Evolutionary conservation across 1,139 yeast species (phyloP).

Genomic region (Saccharomyces hybrid): DNA sequence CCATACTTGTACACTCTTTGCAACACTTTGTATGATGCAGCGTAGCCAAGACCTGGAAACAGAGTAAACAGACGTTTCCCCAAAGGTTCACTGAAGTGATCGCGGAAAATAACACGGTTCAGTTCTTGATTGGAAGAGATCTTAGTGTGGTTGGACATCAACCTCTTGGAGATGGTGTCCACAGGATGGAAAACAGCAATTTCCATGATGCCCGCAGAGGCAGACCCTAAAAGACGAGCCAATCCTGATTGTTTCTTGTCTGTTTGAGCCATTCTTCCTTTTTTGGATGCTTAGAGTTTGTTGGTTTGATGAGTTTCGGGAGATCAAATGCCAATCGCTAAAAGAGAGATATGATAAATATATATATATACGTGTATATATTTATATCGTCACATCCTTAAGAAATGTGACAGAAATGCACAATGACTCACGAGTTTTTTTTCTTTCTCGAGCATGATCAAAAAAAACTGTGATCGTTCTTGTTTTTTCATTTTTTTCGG

Average conservation of each 20-base stretch:
- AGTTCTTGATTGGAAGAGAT: conserved; percentile 57
- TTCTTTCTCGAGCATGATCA: not conserved
- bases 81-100: conserved; percentile 64
- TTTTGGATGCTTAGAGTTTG: not conserved
- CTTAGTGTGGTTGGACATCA: conserved; percentile 87
- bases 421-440: not conserved
- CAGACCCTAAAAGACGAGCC: conserved; percentile 93
- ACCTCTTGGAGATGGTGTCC: conserved; percentile 93
- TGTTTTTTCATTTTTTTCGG: not conserved
- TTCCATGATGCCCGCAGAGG: conserved; percentile 95
- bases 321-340: not conserved
- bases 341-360: not conserved
- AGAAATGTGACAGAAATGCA: not conserved
- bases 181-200: conserved; percentile 97
- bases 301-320: not conserved
- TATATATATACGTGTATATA: not conserved
- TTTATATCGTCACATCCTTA: not conserved
- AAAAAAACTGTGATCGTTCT: not conserved
- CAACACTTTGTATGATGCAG: conserved; percentile 91
- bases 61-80: conserved; percentile 69
- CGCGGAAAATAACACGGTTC: conserved; percentile 79
- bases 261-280: conserved; percentile 25
- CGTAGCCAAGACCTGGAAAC: conserved; percentile 97
- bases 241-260: conserved; percentile 84
- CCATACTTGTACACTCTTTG: conserved; percentile 98